Evolutionary conservation across 1,139 yeast species (phyloP), one percentile per base, ranked within the genome.

Genomic region (Hemisphaericaspora lyxosophila): DNA sequence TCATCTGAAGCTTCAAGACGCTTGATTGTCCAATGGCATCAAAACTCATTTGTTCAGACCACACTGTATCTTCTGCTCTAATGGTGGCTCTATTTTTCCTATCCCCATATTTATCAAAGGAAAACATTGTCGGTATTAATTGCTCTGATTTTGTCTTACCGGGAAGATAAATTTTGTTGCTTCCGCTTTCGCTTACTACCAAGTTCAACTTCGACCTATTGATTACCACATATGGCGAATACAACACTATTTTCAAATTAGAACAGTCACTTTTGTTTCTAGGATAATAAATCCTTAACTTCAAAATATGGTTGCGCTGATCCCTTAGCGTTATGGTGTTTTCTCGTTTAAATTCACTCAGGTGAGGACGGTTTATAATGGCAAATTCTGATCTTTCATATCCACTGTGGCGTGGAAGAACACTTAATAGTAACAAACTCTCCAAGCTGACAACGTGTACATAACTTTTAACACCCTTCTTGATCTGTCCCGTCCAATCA

Each of bases 11-110:
- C 7, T 70, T 69, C 2, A 84, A 74, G 39, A 88, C 95, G 32
- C 76, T 73, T 0, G 82, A 70, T 49, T 88, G 94, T 0, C 98
- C 98, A 42, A 92, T 75, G 2, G 96, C 95, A 56, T 90, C 97
- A 53, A 92, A 81, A 58, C 95, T 84, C 33, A 88, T 67, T 1
- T 89, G 87, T 0, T 68, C 60, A 43, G 96, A 85, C 80, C 87
- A 78, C n/a, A 70, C 68, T 0, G 95, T 84, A 40, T 85, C 87
- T 3, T 77, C 86, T 23, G 87, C 69, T 44, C 75, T 74, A 9
- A 90, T 52, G n/a, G 74, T 58, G 0, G 94, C 95, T 43, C 95
- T 70, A 49, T 84, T 84, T 33, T 73, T 75, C 32, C 81, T 73
- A 39, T 79, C 83, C 8, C 64, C 67, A 33, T 70, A 76, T 23